phyloP scores from a whole-genome alignment of 2,329 filamentous ascomycete species.

The Aspergillus brasiliensis region DNA sequence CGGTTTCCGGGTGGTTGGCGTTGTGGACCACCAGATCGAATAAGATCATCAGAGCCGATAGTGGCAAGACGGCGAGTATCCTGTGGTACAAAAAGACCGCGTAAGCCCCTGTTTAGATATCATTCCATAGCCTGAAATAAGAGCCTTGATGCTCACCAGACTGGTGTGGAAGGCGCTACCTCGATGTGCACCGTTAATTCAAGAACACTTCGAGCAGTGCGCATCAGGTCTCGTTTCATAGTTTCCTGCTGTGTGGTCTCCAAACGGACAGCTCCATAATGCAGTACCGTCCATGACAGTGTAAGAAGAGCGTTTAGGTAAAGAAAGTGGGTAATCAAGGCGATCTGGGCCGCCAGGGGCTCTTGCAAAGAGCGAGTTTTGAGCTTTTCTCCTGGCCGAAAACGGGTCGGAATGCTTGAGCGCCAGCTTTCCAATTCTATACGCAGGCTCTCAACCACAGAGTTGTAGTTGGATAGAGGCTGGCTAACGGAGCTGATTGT shows the following conservation, averaged over 20 bases:
- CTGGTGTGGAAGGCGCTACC: slow-evolving; percentile 34
- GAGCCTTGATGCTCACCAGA: slow-evolving; percentile 32
- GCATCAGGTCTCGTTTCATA: slow-evolving; percentile 32
- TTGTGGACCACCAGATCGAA: slow-evolving; percentile 48
- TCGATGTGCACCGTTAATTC: slow-evolving; percentile 41
- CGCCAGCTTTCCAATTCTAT: slow-evolving; percentile 37
- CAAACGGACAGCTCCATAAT: slow-evolving; percentile 8
- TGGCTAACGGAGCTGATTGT: slow-evolving; percentile 28
- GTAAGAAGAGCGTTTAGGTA: slow-evolving; percentile 38
- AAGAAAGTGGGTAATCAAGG: slow-evolving; percentile 32
- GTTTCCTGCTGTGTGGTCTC: not conserved
- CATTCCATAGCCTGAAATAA: not conserved
- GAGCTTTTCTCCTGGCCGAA: slow-evolving; percentile 34
- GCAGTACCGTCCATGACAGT: slow-evolving; percentile 34
- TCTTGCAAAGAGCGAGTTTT: slow-evolving; percentile 16
- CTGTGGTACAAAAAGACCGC: slow-evolving; percentile 6
- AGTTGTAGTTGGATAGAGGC: slow-evolving; percentile 23
- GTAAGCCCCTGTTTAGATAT: not conserved
- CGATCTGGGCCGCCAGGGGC: slow-evolving; percentile 19
- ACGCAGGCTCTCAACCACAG: slow-evolving; percentile 19
- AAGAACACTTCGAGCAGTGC: slow-evolving; percentile 35
- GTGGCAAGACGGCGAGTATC: slow-evolving; percentile 40
- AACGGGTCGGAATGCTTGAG: slow-evolving; percentile 29
- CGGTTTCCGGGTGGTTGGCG: slow-evolving; percentile 38
- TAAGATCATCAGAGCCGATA: slow-evolving; percentile 44